phyloP scores from a whole-genome alignment of 495 filamentous ascomycete species.

The Ramalina peruviana region DNA sequence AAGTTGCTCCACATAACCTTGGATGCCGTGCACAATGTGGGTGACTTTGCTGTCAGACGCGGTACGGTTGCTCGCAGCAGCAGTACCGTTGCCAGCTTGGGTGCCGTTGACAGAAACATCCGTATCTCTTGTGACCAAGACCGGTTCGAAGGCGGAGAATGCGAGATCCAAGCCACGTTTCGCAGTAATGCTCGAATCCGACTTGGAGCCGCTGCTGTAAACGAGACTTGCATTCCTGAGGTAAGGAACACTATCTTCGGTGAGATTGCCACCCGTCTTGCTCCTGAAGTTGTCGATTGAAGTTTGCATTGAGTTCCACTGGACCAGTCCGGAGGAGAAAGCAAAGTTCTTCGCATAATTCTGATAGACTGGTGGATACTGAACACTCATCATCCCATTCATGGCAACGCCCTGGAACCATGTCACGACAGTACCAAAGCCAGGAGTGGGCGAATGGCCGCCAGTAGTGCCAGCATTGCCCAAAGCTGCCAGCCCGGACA shows the following conservation, averaged over 20 bases:
- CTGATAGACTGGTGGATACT: constrained; percentile 72
- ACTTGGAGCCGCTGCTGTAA: constrained; percentile 37
- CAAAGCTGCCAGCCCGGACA: constrained; percentile 60
- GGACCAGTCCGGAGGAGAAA: constrained; percentile 75
- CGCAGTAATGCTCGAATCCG: constrained; percentile 25
- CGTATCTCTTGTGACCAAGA: constrained; percentile 37
- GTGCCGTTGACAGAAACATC: constrained; percentile 38
- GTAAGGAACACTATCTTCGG: constrained; percentile 58
- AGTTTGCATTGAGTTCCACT: constrained; percentile 65
- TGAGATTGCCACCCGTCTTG: constrained; percentile 75
- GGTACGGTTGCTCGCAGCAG: constrained; percentile 14
- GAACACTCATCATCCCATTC: constrained; percentile 89
- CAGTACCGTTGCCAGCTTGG: constrained; percentile 21
- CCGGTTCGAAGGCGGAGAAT: constrained; percentile 28
- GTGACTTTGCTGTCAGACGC: constrained; percentile 25
- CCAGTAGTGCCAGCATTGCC: constrained; percentile 50
- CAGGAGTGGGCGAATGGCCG: constrained; percentile 59
- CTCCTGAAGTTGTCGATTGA: constrained; percentile 77
- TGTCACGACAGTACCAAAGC: constrained; percentile 72
- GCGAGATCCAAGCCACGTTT: constrained; percentile 43
- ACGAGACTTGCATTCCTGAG: constrained; percentile 60
- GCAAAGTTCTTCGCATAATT: constrained; percentile 87
- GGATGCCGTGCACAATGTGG: constrained; percentile 50
- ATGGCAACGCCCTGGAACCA: constrained; percentile 90
- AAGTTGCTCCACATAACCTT: constrained; percentile 63